A percentile compares a stretch with the other conserved stretches of the same genome.
These are phyloP conservation scores for Yamadazyma akitaensis DNA, from an alignment of 805 yeast species.

Conservation along the genomic window DNA sequence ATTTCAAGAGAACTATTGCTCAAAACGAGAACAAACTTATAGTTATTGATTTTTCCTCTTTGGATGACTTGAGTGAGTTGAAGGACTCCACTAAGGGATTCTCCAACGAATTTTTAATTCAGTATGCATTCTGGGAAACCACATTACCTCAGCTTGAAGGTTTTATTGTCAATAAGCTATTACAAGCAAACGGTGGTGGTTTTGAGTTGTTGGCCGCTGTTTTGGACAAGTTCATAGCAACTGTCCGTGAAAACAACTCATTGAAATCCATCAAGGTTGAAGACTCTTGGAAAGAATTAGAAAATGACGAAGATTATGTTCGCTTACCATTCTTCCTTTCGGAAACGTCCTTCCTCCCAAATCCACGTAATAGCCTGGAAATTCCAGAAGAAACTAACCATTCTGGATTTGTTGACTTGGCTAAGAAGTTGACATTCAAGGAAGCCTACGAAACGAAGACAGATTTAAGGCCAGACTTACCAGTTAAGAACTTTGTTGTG, in stretches of 20 bases:
- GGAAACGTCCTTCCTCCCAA: constrained; percentile 66
- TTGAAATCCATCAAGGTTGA: constrained; percentile 34
- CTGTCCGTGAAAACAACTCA: constrained; percentile 45
- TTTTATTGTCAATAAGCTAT: constrained; percentile 69
- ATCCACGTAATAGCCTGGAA: constrained; percentile 43
- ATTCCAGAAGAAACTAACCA: constrained; percentile 41
- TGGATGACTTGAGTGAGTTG: constrained; percentile 56
- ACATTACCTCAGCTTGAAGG: constrained; percentile 61
- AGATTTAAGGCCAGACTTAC: constrained; percentile 82
- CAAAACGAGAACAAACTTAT: constrained; percentile 51
- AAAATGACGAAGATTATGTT: constrained; percentile 25
- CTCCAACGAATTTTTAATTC: constrained; percentile 68
- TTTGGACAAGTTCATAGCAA: constrained; percentile 60
- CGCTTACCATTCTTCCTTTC: constrained; percentile 49
- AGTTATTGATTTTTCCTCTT: constrained; percentile 57
- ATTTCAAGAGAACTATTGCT: constrained; percentile 51
- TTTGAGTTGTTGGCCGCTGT: constrained; percentile 77
- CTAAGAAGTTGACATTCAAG: constrained; percentile 71
- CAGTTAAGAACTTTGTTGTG: constrained; percentile 79
- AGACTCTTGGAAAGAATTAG: constrained; percentile 34
- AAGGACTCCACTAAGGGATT: constrained; percentile 66
- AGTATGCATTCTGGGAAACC: constrained; percentile 76
- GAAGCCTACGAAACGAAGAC: constrained; percentile 67
- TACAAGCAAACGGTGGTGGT: constrained; percentile 77
- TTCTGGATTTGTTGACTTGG: constrained; percentile 44